Evolutionary conservation across 2,329 filamentous ascomycete species (phyloP).

Genomic region (Dactylellina parvicollis): DNA sequence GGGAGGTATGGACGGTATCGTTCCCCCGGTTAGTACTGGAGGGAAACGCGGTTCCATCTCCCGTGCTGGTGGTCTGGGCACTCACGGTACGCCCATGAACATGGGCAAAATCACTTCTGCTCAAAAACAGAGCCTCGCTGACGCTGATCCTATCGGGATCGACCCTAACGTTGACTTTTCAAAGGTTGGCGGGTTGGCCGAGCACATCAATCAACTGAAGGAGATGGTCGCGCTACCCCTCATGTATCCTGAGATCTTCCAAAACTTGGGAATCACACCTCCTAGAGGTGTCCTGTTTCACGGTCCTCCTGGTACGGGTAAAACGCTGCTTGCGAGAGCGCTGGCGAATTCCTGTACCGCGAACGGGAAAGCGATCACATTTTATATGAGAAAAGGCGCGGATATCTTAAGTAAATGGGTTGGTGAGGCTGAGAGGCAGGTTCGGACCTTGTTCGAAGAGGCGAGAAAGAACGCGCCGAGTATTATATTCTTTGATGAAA

Average conservation of each 20-base stretch:
- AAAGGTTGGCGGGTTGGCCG: slow-evolving; percentile 88
- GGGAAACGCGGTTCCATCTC: slow-evolving; percentile 59
- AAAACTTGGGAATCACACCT: slow-evolving; percentile 89
- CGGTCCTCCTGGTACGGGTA: slow-evolving; percentile 95
- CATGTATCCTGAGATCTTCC: slow-evolving; percentile 93
- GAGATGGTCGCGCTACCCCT: slow-evolving; percentile 97
- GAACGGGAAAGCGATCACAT: slow-evolving; percentile 92
- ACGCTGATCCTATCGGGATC: slow-evolving; percentile 92
- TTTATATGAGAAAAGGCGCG: slow-evolving; percentile 99
- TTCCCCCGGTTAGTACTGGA: slow-evolving; percentile 28
- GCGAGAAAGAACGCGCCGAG: slow-evolving; percentile 94
- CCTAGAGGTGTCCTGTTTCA: slow-evolving; percentile 96
- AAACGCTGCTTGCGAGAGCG: slow-evolving; percentile 92
- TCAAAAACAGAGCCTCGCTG: slow-evolving; percentile 79
- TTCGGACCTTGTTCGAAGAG: slow-evolving; percentile 93
- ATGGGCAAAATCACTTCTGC: slow-evolving; percentile 87
- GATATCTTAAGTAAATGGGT: slow-evolving; percentile 99
- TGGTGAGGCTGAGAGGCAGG: slow-evolving; percentile 93
- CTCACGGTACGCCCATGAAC: slow-evolving; percentile 64
- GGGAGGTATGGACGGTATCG: slow-evolving; percentile 54
- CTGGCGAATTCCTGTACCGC: slow-evolving; percentile 84
- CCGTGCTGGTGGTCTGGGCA: slow-evolving; percentile 59
- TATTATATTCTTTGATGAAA: slow-evolving; percentile 99
- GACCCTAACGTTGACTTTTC: slow-evolving; percentile 93
- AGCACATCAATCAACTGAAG: slow-evolving; percentile 95